Base-by-base conservation (phyloP, 345 rosid genomes). In the Hypericum perforatum region DNA sequence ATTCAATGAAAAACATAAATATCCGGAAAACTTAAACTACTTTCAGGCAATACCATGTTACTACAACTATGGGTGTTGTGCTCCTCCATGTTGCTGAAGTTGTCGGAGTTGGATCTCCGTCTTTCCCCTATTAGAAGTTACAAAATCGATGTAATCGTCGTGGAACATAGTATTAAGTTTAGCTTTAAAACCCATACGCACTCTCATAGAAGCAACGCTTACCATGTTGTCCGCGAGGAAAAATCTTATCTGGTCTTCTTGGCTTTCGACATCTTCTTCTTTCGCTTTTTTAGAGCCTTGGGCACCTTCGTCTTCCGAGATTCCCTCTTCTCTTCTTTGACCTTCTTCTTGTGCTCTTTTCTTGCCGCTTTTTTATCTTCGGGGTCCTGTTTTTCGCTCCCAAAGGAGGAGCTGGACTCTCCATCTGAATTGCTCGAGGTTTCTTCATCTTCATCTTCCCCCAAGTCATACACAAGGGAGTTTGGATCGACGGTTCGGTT, bases 321-420 rank as follows among this genome's bases (percentile, higher is more conserved):
- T 44, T 92, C 98, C 65, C 95, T 76, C 70, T 82, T 88, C 68
- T 88, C 98, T 64, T 92, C 98, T 67, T 80, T 92, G 29, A 92
- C 97, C 70, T 84, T 92, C 95, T 82, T 92, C 63, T 92, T 92
- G 53, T 92, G 67, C 79, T 85, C 97, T 75, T 92, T 92, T 70
- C 96, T 82, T 0, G 95, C 95, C 7, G 94, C 81, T 70, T 65
- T 85, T 78, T 74, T 83, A 58, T 83, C 91, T 9, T 36, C 61
- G 13, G 75, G 67, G 54, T 58, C 67, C 60, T 56, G 52, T 12
- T 12, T 50, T 61, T 54, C 73, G 4, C 16, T 47, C 52, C 63
- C 70, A 5, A 58, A 59, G 3, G 56, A 54, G 0, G 59, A 59
- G 52, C 39, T 65, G 15, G 39, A 49, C 29, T 54, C 32, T 22